Evolutionary conservation across 345 rosid genomes (phyloP), one percentile per base, ranked within the genome.

Genomic region (Citrus sp.): DNA sequence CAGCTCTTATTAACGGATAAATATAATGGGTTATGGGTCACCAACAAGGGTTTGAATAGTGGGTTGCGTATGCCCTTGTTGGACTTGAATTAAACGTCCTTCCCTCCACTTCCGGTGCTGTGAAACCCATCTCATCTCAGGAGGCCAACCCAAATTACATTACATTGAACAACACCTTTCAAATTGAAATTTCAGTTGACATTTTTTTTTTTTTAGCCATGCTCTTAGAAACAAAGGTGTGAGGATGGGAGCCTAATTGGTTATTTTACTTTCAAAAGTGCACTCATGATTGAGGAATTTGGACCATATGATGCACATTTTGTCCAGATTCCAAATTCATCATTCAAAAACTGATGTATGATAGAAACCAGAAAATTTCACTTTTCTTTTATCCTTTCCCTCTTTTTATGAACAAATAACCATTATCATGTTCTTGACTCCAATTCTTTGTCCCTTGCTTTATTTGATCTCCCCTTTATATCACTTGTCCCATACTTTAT

Each of bases 391-490:
- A 58, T 34, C 69, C 54, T 76, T 67, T 67, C 61, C 40, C 38
- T 67, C 35, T 77, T 55, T 51, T 67, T 34, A 56, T 67, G 73
- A 28, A 77, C 79, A 67, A 27, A 68, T 25, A 67, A 77, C 66
- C 56, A 67, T 68, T 24, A 77, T 77, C 56, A 27, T 37, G 73
- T 27, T 56, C 56, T 54, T 77, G 79, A 77, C 79, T 35, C 12
- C 64, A 35, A 58, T 25, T 27, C 58, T 68, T 77, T 77, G 67
- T 77, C 67, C 37, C 79, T 66, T 54, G 79, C 56, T 67, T 67
- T 35, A 54, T 67, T 66, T 35, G 62, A 32, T 64, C 63, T 30
- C 18, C 46, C 40, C 25, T 32, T 21, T 42, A 30, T 22, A 27
- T 64, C 25, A 21, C 37, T 72, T 34, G 67, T 59, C 46, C 38